These are phyloP conservation scores for Mortierella claussenii DNA, from an alignment of 192 early-diverging fungal species.

Conservation along the genomic window DNA sequence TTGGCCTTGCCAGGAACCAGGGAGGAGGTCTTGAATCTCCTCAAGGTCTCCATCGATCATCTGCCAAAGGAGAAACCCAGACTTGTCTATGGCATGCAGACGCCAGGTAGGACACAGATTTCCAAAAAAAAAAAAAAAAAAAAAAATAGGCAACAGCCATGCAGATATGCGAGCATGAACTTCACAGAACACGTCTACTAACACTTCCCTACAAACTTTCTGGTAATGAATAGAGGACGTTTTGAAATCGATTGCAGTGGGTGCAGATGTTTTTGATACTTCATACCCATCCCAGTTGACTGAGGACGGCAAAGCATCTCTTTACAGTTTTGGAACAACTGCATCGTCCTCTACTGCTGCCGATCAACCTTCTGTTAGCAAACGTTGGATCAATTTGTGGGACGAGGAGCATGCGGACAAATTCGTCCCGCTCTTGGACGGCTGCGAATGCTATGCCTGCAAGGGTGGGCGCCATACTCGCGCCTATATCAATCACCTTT, in stretches of 20 bases:
- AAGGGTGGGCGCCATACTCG: slow-evolving; percentile 67
- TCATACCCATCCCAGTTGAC: slow-evolving; percentile 72
- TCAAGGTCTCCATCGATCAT: slow-evolving; percentile 59
- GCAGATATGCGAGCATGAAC: no score
- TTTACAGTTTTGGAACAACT: slow-evolving; percentile 58
- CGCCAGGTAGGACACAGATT: slow-evolving; percentile 64
- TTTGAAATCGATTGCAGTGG: slow-evolving; percentile 59
- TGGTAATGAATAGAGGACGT: slow-evolving; percentile 68
- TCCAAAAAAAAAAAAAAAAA: no score
- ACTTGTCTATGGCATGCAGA: slow-evolving; percentile 61
- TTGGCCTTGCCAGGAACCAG: slow-evolving; percentile 37
- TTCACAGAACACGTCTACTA: no score
- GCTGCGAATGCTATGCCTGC: slow-evolving; percentile 76
- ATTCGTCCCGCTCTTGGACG: slow-evolving; percentile 68
- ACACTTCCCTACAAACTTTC: no score
- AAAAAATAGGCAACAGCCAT: no score
- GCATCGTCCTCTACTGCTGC: neutral
- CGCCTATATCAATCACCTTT: slow-evolving; percentile 80
- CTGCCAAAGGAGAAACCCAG: slow-evolving; percentile 66
- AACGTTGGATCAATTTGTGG: slow-evolving; percentile 66
- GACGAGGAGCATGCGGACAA: slow-evolving; percentile 63
- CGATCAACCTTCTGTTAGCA: neutral
- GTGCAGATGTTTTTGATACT: slow-evolving; percentile 80
- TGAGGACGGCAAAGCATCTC: slow-evolving; percentile 73
- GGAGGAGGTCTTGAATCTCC: slow-evolving; percentile 45